Evolutionary conservation across 1,139 yeast genomes (phyloP).

Genomic region (Suhomyces anneliseae): DNA sequence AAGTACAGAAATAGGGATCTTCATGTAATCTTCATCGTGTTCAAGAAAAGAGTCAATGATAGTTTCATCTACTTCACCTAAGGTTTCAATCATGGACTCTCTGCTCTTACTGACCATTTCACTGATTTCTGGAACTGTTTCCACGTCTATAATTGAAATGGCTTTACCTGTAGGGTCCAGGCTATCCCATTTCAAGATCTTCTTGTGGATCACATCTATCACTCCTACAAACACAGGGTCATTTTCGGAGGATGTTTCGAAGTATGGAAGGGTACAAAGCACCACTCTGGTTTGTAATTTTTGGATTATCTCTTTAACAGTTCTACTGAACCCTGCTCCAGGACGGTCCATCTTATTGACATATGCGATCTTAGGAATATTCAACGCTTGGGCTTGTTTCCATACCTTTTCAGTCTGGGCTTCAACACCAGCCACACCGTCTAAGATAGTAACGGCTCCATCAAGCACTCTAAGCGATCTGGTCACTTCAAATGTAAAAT

Average conservation of each 20-base stretch:
- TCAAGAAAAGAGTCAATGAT: slow-evolving; percentile 77
- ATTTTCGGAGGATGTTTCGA: slow-evolving; percentile 35
- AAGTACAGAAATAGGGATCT: slow-evolving; percentile 52
- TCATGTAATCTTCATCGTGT: slow-evolving; percentile 66
- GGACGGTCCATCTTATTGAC: slow-evolving; percentile 95
- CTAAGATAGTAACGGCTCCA: slow-evolving; percentile 90
- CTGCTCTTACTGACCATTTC: slow-evolving; percentile 60
- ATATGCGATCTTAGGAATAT: slow-evolving; percentile 74
- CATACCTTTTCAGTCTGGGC: slow-evolving; percentile 98
- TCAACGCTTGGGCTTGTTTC: slow-evolving; percentile 73
- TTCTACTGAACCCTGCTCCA: slow-evolving; percentile 92
- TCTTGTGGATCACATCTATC: slow-evolving; percentile 72
- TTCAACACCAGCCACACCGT: slow-evolving; percentile 97
- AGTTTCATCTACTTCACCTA: slow-evolving; percentile 78
- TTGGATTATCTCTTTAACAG: slow-evolving; percentile 81
- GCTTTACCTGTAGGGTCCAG: slow-evolving; percentile 54
- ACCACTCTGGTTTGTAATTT: slow-evolving; percentile 76
- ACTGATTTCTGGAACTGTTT: slow-evolving; percentile 32
- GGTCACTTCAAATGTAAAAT: slow-evolving; percentile 91
- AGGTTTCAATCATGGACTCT: slow-evolving; percentile 76
- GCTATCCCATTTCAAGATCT: slow-evolving; percentile 61
- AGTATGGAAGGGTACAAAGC: slow-evolving; percentile 78
- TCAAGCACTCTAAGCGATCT: slow-evolving; percentile 87
- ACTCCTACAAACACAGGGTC: slow-evolving; percentile 72
- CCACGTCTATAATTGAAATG: slow-evolving; percentile 46